phyloP scores from a whole-genome alignment of 345 rosid genomes.

The Mercurialis annua region DNA sequence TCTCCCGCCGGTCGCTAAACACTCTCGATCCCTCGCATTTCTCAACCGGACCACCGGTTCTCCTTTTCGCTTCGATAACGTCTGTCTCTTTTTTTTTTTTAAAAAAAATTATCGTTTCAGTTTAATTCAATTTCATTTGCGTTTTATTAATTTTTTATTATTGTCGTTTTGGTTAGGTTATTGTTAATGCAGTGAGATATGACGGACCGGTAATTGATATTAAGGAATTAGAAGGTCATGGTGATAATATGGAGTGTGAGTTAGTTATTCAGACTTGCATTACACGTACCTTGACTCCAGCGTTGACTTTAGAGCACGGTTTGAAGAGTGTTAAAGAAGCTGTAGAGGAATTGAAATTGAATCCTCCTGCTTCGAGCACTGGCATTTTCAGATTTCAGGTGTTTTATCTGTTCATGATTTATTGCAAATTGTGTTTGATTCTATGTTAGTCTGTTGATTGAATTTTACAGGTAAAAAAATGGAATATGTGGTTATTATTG shows the following conservation, averaged over 20 bases:
- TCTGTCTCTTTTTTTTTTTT: background rate
- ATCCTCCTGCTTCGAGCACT: constrained; percentile 52
- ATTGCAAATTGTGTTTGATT: too few species aligned
- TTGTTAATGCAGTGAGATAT: constrained; percentile 44
- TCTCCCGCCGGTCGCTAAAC: background rate
- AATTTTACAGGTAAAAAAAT: background rate
- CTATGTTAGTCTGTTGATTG: too few species aligned
- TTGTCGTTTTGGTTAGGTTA: constrained; percentile 27
- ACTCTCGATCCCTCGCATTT: constrained; percentile 15
- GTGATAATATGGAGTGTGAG: constrained; percentile 46
- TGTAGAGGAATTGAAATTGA: constrained; percentile 50
- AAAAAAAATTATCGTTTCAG: background rate
- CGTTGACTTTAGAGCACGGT: constrained; percentile 71
- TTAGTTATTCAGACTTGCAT: constrained; percentile 59
- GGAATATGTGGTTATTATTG: background rate
- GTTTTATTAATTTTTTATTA: background rate
- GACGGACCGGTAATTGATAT: constrained; percentile 49
- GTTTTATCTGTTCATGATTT: background rate
- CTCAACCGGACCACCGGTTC: constrained; percentile 16
- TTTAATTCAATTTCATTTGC: background rate
- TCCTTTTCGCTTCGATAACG: constrained; percentile 7
- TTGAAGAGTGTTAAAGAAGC: constrained; percentile 53
- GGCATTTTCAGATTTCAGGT: constrained; percentile 80
- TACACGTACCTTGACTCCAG: constrained; percentile 70
- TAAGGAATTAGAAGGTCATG: constrained; percentile 29